Conservation (phyloP, 169 alveolate genomes). For the Plasmodium knowlesi region DNA sequence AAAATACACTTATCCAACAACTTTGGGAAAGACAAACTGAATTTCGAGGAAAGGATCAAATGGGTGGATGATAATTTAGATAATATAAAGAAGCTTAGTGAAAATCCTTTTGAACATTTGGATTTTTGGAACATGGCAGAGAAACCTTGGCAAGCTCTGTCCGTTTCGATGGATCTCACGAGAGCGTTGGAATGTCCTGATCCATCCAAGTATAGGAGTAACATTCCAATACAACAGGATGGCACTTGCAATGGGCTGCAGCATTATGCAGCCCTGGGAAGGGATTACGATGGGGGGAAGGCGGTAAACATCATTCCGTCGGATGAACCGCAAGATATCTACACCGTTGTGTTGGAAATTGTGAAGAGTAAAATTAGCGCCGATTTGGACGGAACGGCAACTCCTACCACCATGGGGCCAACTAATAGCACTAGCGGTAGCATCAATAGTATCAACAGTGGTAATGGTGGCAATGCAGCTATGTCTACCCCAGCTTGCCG, state of each 20-base stretch:
- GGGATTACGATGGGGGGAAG: slow-evolving; percentile 95
- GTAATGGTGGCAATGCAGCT: not conserved
- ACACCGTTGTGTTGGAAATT: slow-evolving; percentile 90
- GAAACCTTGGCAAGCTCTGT: slow-evolving; percentile 96
- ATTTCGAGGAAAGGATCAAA: slow-evolving; percentile 87
- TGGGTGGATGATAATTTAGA: slow-evolving; percentile 87
- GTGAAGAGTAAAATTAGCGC: slow-evolving; percentile 78
- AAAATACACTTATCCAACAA: slow-evolving; percentile 94
- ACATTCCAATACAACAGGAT: slow-evolving; percentile 96
- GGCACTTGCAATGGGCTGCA: slow-evolving; percentile 98
- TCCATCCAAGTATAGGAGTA: slow-evolving; percentile 88
- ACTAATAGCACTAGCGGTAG: not conserved
- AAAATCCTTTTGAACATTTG: slow-evolving; percentile 88
- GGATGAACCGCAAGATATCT: slow-evolving; percentile 96
- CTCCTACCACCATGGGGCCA: too few species aligned
- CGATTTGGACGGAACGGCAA: slow-evolving; percentile 31
- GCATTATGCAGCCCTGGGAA: slow-evolving; percentile 97
- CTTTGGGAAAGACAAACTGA: slow-evolving; percentile 94
- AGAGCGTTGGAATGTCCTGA: slow-evolving; percentile 87
- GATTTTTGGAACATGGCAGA: slow-evolving; percentile 92
- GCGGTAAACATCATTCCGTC: slow-evolving; percentile 94
- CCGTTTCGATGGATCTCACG: slow-evolving; percentile 90
- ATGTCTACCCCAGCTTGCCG: not conserved
- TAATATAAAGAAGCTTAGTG: slow-evolving; percentile 80
- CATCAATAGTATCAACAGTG: not conserved